These are phyloP conservation scores for Cytospora paraplurivora DNA, from an alignment of 2,329 filamentous ascomycete genomes.

Conservation along the genomic window DNA sequence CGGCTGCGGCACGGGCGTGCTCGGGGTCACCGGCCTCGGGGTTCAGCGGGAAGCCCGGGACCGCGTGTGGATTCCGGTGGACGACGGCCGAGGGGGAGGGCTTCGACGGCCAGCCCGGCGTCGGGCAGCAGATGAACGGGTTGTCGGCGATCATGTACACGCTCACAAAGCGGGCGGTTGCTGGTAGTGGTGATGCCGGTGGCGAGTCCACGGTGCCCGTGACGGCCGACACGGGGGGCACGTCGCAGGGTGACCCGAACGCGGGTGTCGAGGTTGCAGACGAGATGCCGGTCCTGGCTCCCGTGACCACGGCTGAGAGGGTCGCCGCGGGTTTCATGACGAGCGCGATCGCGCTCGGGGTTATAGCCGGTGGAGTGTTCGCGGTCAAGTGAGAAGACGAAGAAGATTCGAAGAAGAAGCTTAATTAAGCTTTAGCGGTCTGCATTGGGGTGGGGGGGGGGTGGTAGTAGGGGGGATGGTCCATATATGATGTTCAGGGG, in stretches of 20 bases:
- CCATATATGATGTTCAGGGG: neutral
- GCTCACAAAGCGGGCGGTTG: constrained; percentile 45
- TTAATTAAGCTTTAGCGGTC: neutral
- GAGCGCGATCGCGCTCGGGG: constrained; percentile 49
- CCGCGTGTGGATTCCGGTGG: constrained; percentile 71
- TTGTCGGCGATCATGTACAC: constrained; percentile 65
- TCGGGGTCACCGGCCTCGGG: constrained; percentile 45
- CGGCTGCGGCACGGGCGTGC: constrained; percentile 55
- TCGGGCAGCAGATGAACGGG: constrained; percentile 71
- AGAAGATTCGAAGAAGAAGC: constrained; percentile 10
- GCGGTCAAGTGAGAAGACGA: constrained; percentile 42
- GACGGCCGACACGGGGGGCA: constrained; percentile 61
- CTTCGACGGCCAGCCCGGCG: constrained; percentile 63
- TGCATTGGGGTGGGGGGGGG: neutral
- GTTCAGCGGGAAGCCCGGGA: constrained; percentile 56
- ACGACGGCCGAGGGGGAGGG: constrained; percentile 39
- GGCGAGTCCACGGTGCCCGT: constrained; percentile 44
- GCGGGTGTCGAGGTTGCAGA: constrained; percentile 43
- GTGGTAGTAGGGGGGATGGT: neutral
- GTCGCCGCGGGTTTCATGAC: constrained; percentile 61
- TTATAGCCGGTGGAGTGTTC: constrained; percentile 54
- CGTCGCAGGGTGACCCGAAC: constrained; percentile 52
- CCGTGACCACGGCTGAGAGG: constrained; percentile 53
- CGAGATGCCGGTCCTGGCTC: constrained; percentile 35
- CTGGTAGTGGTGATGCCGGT: constrained; percentile 12